Evolutionary conservation across 2,329 filamentous ascomycete species (phyloP), one percentile per base, ranked within the genome.

Genomic region (Alternaria tenuissima): DNA sequence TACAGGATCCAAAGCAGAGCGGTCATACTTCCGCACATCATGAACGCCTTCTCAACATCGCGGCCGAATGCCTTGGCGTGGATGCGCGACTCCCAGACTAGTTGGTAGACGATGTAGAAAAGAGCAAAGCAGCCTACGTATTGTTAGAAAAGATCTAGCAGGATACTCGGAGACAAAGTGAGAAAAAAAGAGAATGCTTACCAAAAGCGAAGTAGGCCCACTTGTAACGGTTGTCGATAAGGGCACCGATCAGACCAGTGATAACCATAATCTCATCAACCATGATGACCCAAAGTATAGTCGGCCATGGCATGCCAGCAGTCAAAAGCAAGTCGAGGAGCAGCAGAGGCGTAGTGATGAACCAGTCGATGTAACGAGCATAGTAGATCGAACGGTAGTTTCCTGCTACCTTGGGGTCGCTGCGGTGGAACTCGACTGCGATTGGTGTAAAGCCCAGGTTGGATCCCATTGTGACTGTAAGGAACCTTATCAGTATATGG

Each of bases 181-280:
- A 12, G 18, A 4, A 7, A 18, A 2, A 24, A 6, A 28, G 14
- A n/a, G 41, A 24, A 2, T 42, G 20, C 48, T 32, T 47, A 53
- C 55, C 81, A 57, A 90, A 88, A 9, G 79, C 78, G 74, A 84
- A 90, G 77, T 88, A 91, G 1, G 87, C 88, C 87, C 87, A 91
- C 73, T 91, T 91, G 81, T 91, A 91, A 3, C 78, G 79, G 8
- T 84, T 86, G 16, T 76, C 73, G 4, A 89, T 87, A 1, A 91
- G 83, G 3, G 89, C 88, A 28, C 89, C 89, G 18, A 91, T 82
- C 6, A 91, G 83, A 24, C 87, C 88, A 22, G 85, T 86, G n/a
- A 90, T 79, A 48, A 91, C 85, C 88, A 91, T 90, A 68, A 91
- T 81, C 69, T 86, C 81, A 63, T 90, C 87, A 3, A 89, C 81